Evolutionary conservation across 257 asterid species (phyloP).

Genomic region (Echites panduratus): DNA sequence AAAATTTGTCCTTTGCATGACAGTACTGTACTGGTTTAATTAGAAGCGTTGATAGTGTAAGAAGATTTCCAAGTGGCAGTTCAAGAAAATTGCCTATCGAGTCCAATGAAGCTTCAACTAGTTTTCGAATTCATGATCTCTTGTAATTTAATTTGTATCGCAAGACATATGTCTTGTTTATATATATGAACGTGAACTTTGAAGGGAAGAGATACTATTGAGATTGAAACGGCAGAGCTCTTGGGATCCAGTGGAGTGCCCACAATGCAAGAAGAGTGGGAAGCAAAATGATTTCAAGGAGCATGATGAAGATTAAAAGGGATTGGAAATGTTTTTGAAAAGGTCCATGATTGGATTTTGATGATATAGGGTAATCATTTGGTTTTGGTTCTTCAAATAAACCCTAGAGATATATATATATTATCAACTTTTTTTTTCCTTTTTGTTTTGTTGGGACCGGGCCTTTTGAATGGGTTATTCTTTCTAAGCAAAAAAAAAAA

Average conservation of each 20-base stretch:
- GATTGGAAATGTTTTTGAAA: constrained; percentile 11
- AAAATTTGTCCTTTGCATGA: neutral
- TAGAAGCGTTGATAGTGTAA: neutral
- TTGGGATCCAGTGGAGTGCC: neutral
- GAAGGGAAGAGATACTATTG: no score
- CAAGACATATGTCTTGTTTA: no score
- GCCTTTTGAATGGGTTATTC: constrained; percentile 6
- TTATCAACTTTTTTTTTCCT: constrained; percentile 15
- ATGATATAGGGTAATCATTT: neutral
- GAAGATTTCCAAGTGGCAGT: constrained; percentile 3
- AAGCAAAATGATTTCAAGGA: constrained; percentile 32
- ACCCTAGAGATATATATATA: constrained; percentile 26
- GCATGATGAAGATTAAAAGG: constrained; percentile 28
- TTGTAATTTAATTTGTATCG: no score
- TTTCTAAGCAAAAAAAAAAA: constrained; percentile 17
- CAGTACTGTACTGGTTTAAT: neutral
- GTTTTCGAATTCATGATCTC: no score
- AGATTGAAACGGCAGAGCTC: neutral
- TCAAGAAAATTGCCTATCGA: neutral
- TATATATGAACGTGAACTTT: no score
- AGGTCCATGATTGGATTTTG: constrained; percentile 19
- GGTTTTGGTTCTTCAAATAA: constrained; percentile 14
- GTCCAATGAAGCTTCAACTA: no score
- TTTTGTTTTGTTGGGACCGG: constrained; percentile 22
- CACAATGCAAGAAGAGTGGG: constrained; percentile 19